phyloP scores from a whole-genome alignment of 2,329 filamentous ascomycete species.

The Calycina marina region DNA sequence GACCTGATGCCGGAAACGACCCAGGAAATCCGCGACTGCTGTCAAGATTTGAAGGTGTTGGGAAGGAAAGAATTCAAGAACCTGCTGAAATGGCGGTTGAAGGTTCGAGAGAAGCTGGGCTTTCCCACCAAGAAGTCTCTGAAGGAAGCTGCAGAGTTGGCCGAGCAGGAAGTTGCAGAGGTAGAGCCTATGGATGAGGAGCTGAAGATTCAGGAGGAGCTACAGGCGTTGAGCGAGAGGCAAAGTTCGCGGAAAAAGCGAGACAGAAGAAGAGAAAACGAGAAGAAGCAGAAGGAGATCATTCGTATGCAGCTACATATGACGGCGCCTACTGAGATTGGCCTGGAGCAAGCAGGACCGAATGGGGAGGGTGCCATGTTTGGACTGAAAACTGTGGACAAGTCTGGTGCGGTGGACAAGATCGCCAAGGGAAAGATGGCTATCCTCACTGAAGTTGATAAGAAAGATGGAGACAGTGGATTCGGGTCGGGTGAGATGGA shows the following conservation, averaged over 20 bases:
- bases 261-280: slow-evolving; percentile 76
- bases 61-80: slow-evolving; percentile 91
- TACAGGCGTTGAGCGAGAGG: slow-evolving; percentile 69
- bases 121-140: slow-evolving; percentile 53
- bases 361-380: slow-evolving; percentile 77
- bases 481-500: slow-evolving; percentile 40
- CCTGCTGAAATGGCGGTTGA: slow-evolving; percentile 77
- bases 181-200: slow-evolving; percentile 92
- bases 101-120: slow-evolving; percentile 80
- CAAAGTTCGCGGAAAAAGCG: slow-evolving; percentile 66
- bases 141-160: slow-evolving; percentile 27
- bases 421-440: slow-evolving; percentile 71
- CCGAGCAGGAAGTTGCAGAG: slow-evolving; percentile 56
- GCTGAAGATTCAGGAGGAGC: slow-evolving; percentile 73
- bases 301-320: slow-evolving; percentile 97
- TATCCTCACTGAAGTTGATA: slow-evolving; percentile 40
- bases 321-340: slow-evolving; percentile 90
- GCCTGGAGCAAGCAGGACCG: slow-evolving; percentile 72
- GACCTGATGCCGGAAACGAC: slow-evolving; percentile 80
- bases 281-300: slow-evolving; percentile 86
- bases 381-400: slow-evolving; percentile 66
- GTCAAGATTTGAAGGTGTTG: slow-evolving; percentile 73
- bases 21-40: slow-evolving; percentile 63
- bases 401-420: slow-evolving; percentile 52
- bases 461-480: slow-evolving; percentile 46